These are phyloP conservation scores for Sclerotinia subarctica DNA, from an alignment of 2,329 filamentous ascomycete species.

Conservation along the genomic window DNA sequence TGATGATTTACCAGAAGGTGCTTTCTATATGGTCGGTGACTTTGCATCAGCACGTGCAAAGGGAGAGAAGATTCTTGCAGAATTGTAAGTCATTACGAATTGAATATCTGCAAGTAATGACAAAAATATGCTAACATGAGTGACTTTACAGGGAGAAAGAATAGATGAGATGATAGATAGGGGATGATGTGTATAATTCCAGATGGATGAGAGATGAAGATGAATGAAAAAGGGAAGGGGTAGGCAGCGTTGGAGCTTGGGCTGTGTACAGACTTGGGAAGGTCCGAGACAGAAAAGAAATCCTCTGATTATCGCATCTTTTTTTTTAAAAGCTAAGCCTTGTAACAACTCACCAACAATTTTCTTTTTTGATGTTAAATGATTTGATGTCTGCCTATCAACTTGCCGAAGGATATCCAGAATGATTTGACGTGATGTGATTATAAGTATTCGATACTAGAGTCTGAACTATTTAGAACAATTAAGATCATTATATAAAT, in stretches of 20 bases:
- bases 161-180: slow-evolving; percentile 20
- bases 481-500: background rate
- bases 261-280: slow-evolving; percentile 32
- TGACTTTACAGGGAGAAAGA: slow-evolving; percentile 24
- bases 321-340: slow-evolving; percentile 23
- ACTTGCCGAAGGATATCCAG: background rate
- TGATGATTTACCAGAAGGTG: slow-evolving; percentile 89
- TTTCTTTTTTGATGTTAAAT: slow-evolving; percentile 20
- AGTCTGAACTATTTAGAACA: background rate
- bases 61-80: slow-evolving; percentile 99
- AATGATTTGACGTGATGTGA: background rate
- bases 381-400: slow-evolving; percentile 3
- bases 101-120: background rate
- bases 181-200: slow-evolving; percentile 28
- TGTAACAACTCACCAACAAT: slow-evolving; percentile 21
- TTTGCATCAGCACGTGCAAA: slow-evolving; percentile 88
- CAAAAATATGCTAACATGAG: background rate
- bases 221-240: slow-evolving; percentile 23
- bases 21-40: slow-evolving; percentile 70
- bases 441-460: background rate
- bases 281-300: slow-evolving; percentile 21
- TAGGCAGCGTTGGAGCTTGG: slow-evolving; percentile 24
- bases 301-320: slow-evolving; percentile 31
- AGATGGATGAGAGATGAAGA: slow-evolving; percentile 30
- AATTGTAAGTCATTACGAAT: slow-evolving; percentile 49